A percentile compares a stretch with the other conserved stretches of the same genome.
phyloP scores from a whole-genome alignment of 2,329 filamentous ascomycete species.

The Apiospora saccharicola region DNA sequence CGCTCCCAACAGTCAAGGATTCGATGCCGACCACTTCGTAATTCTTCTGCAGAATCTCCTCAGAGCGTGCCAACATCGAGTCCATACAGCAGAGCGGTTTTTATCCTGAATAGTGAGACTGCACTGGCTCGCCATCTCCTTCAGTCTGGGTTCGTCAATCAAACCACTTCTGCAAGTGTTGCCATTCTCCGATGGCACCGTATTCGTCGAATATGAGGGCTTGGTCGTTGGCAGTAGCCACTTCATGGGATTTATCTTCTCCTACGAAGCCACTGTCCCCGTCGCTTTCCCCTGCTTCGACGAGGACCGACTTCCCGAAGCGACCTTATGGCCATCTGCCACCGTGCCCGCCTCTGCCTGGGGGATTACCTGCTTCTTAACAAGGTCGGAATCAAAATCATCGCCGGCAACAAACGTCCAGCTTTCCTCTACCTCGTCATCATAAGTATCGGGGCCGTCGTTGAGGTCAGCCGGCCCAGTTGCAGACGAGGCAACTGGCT shows the following conservation, averaged over 20 bases:
- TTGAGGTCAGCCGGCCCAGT: conserved; percentile 39
- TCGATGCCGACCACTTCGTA: not conserved
- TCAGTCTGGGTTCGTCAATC: not conserved
- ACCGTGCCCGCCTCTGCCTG: conserved; percentile 35
- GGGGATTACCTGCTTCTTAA: conserved; percentile 39
- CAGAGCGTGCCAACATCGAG: not conserved
- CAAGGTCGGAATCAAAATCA: conserved; percentile 42
- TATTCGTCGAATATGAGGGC: not conserved
- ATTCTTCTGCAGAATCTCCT: not conserved
- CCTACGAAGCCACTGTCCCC: conserved; percentile 5
- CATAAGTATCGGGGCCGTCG: conserved; percentile 53
- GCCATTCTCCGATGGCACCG: not conserved
- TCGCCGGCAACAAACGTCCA: conserved; percentile 86
- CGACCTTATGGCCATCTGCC: not conserved
- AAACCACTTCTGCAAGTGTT: not conserved
- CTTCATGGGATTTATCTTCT: not conserved
- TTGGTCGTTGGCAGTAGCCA: not conserved
- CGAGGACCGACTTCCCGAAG: not conserved
- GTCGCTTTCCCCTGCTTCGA: not conserved
- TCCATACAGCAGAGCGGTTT: not conserved
- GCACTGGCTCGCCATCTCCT: not conserved
- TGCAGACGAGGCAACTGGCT: conserved; percentile 41
- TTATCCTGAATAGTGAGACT: not conserved
- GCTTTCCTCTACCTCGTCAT: conserved; percentile 77
- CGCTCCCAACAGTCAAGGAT: not conserved